These are phyloP conservation scores for Blastocystis sp. DNA, from an alignment of 352 stramenopile species.

Conservation along the genomic window DNA sequence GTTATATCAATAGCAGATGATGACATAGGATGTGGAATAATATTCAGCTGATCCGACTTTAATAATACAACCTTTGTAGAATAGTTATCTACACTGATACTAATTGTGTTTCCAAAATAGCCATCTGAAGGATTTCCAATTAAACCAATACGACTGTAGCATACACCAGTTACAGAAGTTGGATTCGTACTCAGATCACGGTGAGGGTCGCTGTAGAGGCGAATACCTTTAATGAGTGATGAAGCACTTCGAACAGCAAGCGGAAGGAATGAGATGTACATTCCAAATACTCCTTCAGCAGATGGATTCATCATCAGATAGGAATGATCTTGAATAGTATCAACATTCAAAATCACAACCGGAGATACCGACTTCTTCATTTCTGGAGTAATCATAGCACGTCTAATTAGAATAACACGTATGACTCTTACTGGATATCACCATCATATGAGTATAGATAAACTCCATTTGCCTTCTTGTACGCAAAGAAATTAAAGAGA, in stretches of 20 bases:
- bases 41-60: slow-evolving; percentile 4
- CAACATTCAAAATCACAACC: not conserved
- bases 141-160: slow-evolving; percentile 71
- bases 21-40: slow-evolving; percentile 71
- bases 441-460: slow-evolving; percentile 23
- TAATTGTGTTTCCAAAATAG: slow-evolving; percentile 73
- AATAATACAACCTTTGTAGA: slow-evolving; percentile 25
- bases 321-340: not conserved
- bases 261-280: slow-evolving; percentile 50
- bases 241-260: not conserved
- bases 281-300: not conserved
- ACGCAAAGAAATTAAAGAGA: not conserved
- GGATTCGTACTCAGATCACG: not conserved
- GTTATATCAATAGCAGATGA: not conserved
- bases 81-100: slow-evolving; percentile 72
- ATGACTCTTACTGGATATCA: not conserved
- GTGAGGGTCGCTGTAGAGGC: not conserved
- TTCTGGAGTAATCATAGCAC: not conserved
- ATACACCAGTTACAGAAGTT: slow-evolving; percentile 1
- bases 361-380: slow-evolving; percentile 18
- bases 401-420: not conserved
- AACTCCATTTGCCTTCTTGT: slow-evolving; percentile 41
- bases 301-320: slow-evolving; percentile 29
- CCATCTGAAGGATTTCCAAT: slow-evolving; percentile 74
- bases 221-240: slow-evolving; percentile 38